These are phyloP conservation scores for Colletotrichum higginsianum DNA, from an alignment of 2,329 filamentous ascomycete genomes.

Conservation along the genomic window DNA sequence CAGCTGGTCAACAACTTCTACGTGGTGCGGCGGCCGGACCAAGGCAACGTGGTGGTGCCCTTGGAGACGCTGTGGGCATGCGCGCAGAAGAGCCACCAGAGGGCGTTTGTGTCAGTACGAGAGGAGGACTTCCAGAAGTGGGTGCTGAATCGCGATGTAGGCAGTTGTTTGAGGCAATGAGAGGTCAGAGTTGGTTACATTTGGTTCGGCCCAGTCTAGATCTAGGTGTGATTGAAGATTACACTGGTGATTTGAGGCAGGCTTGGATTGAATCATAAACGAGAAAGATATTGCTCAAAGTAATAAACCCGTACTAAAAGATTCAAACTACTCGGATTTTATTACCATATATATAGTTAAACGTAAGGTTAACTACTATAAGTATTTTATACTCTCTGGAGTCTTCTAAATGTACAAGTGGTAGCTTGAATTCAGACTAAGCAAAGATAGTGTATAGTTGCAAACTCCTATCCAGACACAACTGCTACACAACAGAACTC, in stretches of 20 bases:
- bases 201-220: background rate
- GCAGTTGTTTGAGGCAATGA: background rate
- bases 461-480: no score
- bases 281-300: no score
- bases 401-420: no score
- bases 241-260: background rate
- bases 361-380: no score
- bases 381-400: no score
- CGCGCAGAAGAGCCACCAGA: conserved; percentile 11
- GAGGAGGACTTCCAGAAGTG: conserved; percentile 1
- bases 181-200: background rate
- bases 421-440: no score
- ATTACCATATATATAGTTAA: no score
- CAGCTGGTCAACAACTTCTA: conserved; percentile 21
- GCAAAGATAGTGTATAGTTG: no score
- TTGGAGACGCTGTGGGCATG: conserved; percentile 10
- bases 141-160: background rate
- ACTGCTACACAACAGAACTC: no score
- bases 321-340: no score
- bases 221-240: background rate
- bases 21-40: background rate
- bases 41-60: background rate
- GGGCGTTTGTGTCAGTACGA: conserved; percentile 12
- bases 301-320: no score
- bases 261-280: no score